Evolutionary conservation across 352 stramenopile genomes (phyloP), one percentile per base, ranked within the genome.

Genomic region (Thalassiosira oceanica): DNA sequence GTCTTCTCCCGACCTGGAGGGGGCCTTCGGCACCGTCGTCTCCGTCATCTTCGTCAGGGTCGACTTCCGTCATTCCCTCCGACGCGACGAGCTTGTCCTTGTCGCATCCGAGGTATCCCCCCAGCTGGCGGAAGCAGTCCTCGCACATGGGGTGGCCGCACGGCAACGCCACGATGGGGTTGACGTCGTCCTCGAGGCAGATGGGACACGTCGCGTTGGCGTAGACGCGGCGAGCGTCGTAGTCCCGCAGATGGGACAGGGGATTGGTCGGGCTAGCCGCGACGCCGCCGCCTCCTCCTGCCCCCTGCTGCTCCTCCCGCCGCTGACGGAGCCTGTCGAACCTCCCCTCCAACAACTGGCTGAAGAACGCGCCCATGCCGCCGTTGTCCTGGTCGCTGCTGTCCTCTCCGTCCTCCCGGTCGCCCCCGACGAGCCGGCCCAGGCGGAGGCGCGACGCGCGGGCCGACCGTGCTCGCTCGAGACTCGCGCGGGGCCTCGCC

Each of bases 81-180:
- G 16, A 8, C 10, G 7, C 21, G 7, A 46, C 35, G 1, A 71
- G 28, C 39, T 56, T 61, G 4, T 71, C 61, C 43, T 55, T 61
- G 18, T 71, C 61, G 1, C 18, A 50, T 10, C 39, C 49, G 20
- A 71, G 23, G 39, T 70, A 70, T 6, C 57, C 57, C 3, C 57
- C 61, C 27, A 71, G 18, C 27, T 35, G 3, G 1, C 33, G 16
- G 28, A 33, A 71, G 27, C 57, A 36, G 21, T 57, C 51, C 29
- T 39, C 16, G 29, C 61, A 71, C 11, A 71, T 20, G 13, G 33
- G 33, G 48, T 71, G 61, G 27, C 61, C 61, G 48, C 61, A 71
- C 28, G 16, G 35, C 27, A 71, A 26, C 35, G 61, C 61, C 6
- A 71, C 52, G 15, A 71, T 20, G 0, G 42, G 26, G n/a, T 56